Conservation (phyloP, 2,329 filamentous ascomycete genomes). For the Cryoendolithus antarcticus region DNA sequence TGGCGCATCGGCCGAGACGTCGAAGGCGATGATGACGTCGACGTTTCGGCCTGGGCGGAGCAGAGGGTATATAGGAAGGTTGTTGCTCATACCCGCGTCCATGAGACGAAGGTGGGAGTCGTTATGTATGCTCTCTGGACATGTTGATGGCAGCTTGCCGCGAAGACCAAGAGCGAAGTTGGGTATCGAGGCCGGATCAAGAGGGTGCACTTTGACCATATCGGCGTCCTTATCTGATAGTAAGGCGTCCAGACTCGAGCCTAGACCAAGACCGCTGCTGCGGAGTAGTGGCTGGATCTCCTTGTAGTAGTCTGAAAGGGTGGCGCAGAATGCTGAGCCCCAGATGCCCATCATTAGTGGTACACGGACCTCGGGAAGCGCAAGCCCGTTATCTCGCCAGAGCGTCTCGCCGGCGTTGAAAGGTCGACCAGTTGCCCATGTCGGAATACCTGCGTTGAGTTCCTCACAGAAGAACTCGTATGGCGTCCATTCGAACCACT, state of each 20-base stretch:
- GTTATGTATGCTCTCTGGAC: slow-evolving; percentile 62
- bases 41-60: slow-evolving; percentile 78
- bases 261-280: slow-evolving; percentile 52
- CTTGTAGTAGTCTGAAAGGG: slow-evolving; percentile 88
- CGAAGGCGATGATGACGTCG: slow-evolving; percentile 84
- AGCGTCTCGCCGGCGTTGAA: slow-evolving; percentile 63
- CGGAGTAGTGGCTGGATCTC: slow-evolving; percentile 76
- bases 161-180: slow-evolving; percentile 81
- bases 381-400: slow-evolving; percentile 49
- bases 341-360: slow-evolving; percentile 87
- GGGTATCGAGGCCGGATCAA: slow-evolving; percentile 80
- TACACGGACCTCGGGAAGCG: slow-evolving; percentile 72
- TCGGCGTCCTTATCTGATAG: slow-evolving; percentile 75
- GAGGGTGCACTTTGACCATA: slow-evolving; percentile 82
- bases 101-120: slow-evolving; percentile 56
- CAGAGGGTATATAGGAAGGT: slow-evolving; percentile 88
- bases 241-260: slow-evolving; percentile 56
- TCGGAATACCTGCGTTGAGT: slow-evolving; percentile 80
- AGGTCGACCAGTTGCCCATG: slow-evolving; percentile 77
- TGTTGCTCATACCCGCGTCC: slow-evolving; percentile 99
- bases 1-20: slow-evolving; percentile 84
- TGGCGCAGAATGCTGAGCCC: slow-evolving; percentile 92
- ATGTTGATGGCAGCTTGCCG: slow-evolving; percentile 58
- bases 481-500: slow-evolving; percentile 93
- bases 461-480: slow-evolving; percentile 96